A percentile compares a stretch with the other conserved stretches of the same genome.
These are phyloP conservation scores for Stachybotrys echinatus DNA, from an alignment of 2,329 filamentous ascomycete genomes.

Conservation along the genomic window DNA sequence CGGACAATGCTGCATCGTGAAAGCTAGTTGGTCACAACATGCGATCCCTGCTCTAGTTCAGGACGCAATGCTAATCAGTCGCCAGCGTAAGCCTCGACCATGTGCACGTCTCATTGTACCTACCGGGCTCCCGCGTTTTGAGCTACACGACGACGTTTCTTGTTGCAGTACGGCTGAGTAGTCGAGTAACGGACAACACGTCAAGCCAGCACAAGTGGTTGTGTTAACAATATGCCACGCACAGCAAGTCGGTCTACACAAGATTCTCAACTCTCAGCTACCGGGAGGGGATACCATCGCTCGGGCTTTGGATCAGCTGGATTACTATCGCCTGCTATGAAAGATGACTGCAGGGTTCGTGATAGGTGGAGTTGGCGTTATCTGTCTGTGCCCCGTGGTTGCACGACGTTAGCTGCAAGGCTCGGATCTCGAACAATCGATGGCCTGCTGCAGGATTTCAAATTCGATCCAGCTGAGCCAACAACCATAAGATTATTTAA, in stretches of 20 bases:
- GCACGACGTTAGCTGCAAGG: not conserved
- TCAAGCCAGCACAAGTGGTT: too few species aligned
- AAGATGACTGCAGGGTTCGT: too few species aligned
- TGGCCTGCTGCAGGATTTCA: not conserved
- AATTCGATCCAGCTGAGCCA: not conserved
- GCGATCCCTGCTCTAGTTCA: not conserved
- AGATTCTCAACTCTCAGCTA: too few species aligned
- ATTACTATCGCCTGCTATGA: too few species aligned
- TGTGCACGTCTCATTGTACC: not conserved
- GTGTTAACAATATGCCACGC: too few species aligned
- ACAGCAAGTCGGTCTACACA: too few species aligned
- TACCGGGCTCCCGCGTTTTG: not conserved
- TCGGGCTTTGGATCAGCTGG: too few species aligned
- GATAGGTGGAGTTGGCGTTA: too few species aligned
- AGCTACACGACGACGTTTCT: not conserved
- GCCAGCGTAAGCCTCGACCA: not conserved
- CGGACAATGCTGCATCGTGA: not conserved
- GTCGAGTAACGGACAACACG: not conserved
- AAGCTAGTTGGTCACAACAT: not conserved
- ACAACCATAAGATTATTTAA: too few species aligned
- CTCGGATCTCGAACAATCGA: not conserved
- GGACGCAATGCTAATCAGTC: not conserved
- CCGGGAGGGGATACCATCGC: too few species aligned
- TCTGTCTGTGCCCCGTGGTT: not conserved
- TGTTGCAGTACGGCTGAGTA: not conserved